Base-by-base conservation (phyloP, 306 rosid species). In the Gillenia trifoliata region DNA sequence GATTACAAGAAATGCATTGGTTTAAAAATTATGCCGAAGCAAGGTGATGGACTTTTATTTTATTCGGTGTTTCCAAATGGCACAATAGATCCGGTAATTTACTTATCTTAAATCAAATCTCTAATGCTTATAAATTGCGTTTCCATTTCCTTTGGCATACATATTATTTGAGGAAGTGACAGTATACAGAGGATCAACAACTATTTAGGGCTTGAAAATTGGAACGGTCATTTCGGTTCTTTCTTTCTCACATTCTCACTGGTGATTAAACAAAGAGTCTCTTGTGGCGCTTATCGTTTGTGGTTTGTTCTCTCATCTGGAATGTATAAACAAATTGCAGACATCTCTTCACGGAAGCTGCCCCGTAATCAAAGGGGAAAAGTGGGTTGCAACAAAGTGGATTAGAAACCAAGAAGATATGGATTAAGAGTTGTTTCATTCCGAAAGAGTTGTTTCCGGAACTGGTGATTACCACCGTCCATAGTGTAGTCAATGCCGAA, bases 301-400 rank as follows among this genome's bases (percentile, higher is more conserved):
- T 29, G 5, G 23, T 43, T 43, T 45, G 13, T 61, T 30, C 31
- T 17, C 54, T 34, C 22, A 54, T 73, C 67, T 64, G 20, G 19
- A 38, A 33, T 64, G 45, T 54, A 28, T 68, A 8, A 61, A 79
- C 73, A 71, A 16, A 64, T 8, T 83, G 86, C 89, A 85, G 91
- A 75, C 76, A 40, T 89, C 89, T 76, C 92, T 87, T 47, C 90
- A 87, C 79, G 89, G 90, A 77, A 89, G 95, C 78, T 89, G 95
- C 77, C 87, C 92, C 6, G 92, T 89, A 71, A 84, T 82, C 70
- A 70, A 81, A 71, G 95, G 91, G 47, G 86, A 87, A 83, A 89
- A 87, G 82, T 87, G 95, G 94, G 90, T 89, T 2, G 91, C 90
- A 49, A 87, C 91, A 49, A 89, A 87, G 73, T 89, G 91, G 92